phyloP scores from a whole-genome alignment of 257 asterid species.

The Thymus quinquecostatus region DNA sequence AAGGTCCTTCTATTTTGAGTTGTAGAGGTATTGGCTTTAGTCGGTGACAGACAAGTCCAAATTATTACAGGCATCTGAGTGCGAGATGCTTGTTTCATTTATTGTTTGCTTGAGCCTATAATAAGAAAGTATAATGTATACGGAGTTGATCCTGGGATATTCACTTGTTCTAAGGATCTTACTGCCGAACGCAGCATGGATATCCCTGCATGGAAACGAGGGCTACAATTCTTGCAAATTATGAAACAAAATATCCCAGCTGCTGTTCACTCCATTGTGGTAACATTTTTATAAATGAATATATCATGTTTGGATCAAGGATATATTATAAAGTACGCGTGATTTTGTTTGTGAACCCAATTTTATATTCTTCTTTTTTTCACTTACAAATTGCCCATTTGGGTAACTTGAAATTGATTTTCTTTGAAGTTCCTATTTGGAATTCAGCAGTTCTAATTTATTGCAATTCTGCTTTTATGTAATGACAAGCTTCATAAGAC shows the following conservation, averaged over 20 bases:
- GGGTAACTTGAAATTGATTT: constrained; percentile 7
- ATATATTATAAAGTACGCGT: not conserved
- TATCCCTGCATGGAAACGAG: constrained; percentile 93
- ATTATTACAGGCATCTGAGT: constrained; percentile 28
- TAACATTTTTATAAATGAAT: constrained; percentile 33
- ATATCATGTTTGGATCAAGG: constrained; percentile 1
- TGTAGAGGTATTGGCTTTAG: constrained; percentile 11
- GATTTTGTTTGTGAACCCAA: not conserved
- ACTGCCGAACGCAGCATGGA: constrained; percentile 99
- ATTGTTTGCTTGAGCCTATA: constrained; percentile 37
- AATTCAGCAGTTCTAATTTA: constrained; percentile 21
- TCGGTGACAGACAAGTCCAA: constrained; percentile 26
- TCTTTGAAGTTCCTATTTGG: not conserved
- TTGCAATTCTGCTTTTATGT: not conserved
- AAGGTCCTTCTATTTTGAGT: constrained; percentile 13
- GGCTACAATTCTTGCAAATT: constrained; percentile 69
- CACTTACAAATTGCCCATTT: not conserved
- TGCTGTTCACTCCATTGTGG: constrained; percentile 93
- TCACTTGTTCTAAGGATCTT: constrained; percentile 98
- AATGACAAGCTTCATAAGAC: constrained; percentile 26
- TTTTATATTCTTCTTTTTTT: not conserved
- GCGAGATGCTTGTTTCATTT: constrained; percentile 18
- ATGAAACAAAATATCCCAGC: constrained; percentile 82
- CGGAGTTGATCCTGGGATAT: constrained; percentile 85
- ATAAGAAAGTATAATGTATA: constrained; percentile 35